Conservation (phyloP, 345 rosid genomes). For the Bretschneidera sinensis region DNA sequence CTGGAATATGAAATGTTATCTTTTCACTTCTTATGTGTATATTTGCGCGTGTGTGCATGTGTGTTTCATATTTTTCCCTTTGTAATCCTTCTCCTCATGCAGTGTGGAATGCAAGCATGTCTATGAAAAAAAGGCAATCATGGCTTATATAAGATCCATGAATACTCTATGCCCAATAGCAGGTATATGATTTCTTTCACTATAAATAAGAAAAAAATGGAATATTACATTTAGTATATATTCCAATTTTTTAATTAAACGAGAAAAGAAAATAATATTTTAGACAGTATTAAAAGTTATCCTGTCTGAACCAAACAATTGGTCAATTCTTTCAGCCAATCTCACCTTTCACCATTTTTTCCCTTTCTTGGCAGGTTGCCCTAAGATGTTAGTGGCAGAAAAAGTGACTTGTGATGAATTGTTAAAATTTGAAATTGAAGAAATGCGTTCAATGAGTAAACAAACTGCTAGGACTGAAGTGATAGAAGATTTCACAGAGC, state of each 20-base stretch:
- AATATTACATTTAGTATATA: no score
- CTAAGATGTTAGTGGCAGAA: conserved; percentile 39
- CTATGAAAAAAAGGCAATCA: conserved; percentile 55
- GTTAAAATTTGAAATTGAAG: conserved; percentile 65
- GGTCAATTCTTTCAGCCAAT: neutral
- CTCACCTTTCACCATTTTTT: conserved; percentile 1
- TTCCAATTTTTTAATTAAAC: no score
- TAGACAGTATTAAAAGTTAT: neutral
- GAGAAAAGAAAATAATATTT: no score
- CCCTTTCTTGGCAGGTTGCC: conserved; percentile 52
- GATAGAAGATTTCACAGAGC: conserved; percentile 75
- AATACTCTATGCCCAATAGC: conserved; percentile 57
- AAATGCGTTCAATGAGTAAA: conserved; percentile 47
- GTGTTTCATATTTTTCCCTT: neutral
- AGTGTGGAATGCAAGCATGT: conserved; percentile 87
- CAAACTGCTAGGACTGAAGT: conserved; percentile 34
- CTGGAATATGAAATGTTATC: neutral
- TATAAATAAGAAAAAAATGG: neutral
- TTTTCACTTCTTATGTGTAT: neutral
- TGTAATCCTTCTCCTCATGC: conserved; percentile 25
- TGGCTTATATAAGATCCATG: conserved; percentile 39
- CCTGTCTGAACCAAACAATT: neutral
- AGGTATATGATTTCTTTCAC: conserved; percentile 36
- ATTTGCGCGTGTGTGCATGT: neutral
- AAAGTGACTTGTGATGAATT: conserved; percentile 55